Percentiles rank a stretch among this genome's conserved stretches.
Conservation (phyloP, 1,139 yeast genomes). For the Yamadazyma mexicana region DNA sequence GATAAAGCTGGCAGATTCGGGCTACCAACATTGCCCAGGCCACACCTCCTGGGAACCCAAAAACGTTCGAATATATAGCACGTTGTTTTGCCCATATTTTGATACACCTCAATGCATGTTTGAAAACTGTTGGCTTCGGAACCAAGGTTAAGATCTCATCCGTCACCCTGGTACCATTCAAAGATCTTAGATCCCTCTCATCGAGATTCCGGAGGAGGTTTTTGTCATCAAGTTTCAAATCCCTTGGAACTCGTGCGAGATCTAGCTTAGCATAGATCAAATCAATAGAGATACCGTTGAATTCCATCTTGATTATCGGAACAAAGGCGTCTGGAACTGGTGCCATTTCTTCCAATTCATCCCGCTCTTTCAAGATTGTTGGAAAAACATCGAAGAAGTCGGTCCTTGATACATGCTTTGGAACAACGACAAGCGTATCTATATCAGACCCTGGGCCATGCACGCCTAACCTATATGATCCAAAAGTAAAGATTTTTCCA, state of each 20-base stretch:
- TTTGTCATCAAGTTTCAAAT: slow-evolving; percentile 77
- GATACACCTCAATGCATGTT: slow-evolving; percentile 87
- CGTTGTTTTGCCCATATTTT: slow-evolving; percentile 96
- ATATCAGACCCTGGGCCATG: slow-evolving; percentile 99
- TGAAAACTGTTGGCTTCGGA: slow-evolving; percentile 90
- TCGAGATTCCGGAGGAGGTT: slow-evolving; percentile 82
- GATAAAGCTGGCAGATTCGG: slow-evolving; percentile 91
- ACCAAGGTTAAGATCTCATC: slow-evolving; percentile 88
- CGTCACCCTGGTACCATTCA: slow-evolving; percentile 96
- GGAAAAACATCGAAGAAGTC: slow-evolving; percentile 85
- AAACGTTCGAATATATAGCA: slow-evolving; percentile 90
- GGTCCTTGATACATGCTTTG: slow-evolving; percentile 89
- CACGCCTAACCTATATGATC: slow-evolving; percentile 92
- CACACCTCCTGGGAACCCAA: slow-evolving; percentile 99
- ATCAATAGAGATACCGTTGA: slow-evolving; percentile 88
- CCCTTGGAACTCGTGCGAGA: slow-evolving; percentile 75
- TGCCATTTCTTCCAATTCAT: slow-evolving; percentile 85
- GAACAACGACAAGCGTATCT: slow-evolving; percentile 92
- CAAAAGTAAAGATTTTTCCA: slow-evolving; percentile 92
- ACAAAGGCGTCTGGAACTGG: slow-evolving; percentile 97
- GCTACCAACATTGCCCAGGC: slow-evolving; percentile 99
- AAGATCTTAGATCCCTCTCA: slow-evolving; percentile 82
- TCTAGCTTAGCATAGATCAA: slow-evolving; percentile 80
- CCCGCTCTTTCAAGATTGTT: slow-evolving; percentile 58
- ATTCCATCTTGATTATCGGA: slow-evolving; percentile 87